Conservation (phyloP, 768 basidiomycete genomes). For the Boletus rubropictus region DNA sequence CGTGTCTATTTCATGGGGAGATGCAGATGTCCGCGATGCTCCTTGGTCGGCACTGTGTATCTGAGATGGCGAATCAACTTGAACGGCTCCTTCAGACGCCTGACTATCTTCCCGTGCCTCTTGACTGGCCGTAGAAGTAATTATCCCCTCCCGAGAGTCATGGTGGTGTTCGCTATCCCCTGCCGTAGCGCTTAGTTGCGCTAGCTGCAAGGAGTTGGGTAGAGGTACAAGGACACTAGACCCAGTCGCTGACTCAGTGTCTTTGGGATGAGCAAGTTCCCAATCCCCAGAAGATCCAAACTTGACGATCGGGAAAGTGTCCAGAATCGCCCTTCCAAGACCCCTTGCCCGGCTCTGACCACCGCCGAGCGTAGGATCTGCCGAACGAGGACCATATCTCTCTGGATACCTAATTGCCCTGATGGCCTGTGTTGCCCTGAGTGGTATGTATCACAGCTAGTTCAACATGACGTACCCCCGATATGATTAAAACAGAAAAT, state of each 20-base stretch:
- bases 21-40: neutral
- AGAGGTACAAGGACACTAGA: neutral
- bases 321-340: conserved; percentile 85
- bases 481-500: conserved; percentile 79
- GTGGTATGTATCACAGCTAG: neutral
- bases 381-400: conserved; percentile 74
- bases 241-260: conserved; percentile 24
- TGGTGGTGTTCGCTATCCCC: neutral
- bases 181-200: neutral
- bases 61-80: neutral
- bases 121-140: neutral
- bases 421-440: conserved; percentile 48
- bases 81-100: conserved; percentile 5
- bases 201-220: conserved; percentile 10
- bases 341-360: conserved; percentile 75
- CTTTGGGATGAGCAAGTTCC: conserved; percentile 22
- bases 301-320: conserved; percentile 93
- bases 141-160: neutral
- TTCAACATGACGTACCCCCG: conserved; percentile 52
- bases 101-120: conserved; percentile 1
- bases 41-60: neutral
- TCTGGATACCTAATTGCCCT: conserved; percentile 87
- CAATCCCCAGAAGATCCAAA: conserved; percentile 44
- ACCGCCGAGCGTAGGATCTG: conserved; percentile 24
- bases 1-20: conserved; percentile 29